Conservation (phyloP, 176 grass and related monocot genomes). For the Urochloa ruziziensis region DNA sequence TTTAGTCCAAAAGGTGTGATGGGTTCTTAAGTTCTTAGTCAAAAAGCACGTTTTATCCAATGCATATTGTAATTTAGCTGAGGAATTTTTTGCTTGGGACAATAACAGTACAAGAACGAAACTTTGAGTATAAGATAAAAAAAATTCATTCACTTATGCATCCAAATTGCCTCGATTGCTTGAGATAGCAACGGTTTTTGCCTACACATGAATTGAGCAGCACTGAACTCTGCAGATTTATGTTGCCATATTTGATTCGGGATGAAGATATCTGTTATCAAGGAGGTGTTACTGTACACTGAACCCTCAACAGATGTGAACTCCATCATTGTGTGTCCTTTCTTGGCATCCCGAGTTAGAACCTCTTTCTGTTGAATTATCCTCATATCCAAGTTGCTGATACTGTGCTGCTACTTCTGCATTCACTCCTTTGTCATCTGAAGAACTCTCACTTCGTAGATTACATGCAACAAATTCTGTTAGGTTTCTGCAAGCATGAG, state of each 20-base stretch:
- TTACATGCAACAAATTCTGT: neutral
- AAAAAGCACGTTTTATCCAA: neutral
- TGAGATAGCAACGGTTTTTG: neutral
- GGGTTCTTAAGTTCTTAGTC: neutral
- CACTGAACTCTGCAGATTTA: neutral
- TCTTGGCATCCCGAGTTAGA: constrained; percentile 4
- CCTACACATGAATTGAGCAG: neutral
- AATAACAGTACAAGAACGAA: too few species aligned
- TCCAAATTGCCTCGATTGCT: neutral
- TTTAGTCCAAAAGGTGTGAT: neutral
- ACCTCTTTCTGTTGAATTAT: constrained; percentile 6
- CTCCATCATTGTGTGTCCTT: constrained; percentile 29
- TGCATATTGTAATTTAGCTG: neutral
- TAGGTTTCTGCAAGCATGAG: neutral
- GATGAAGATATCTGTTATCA: neutral
- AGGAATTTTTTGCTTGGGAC: too few species aligned
- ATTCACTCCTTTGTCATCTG: neutral
- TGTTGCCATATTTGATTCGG: neutral
- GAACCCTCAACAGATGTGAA: constrained; percentile 22
- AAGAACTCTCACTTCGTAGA: constrained; percentile 39
- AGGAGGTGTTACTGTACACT: neutral
- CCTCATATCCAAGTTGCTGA: constrained; percentile 22
- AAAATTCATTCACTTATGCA: neutral
- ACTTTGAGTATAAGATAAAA: neutral
- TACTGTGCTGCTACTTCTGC: constrained; percentile 22